Evolutionary conservation across 2,329 filamentous ascomycete genomes (phyloP).

Genomic region (Chaetomium globosum): DNA sequence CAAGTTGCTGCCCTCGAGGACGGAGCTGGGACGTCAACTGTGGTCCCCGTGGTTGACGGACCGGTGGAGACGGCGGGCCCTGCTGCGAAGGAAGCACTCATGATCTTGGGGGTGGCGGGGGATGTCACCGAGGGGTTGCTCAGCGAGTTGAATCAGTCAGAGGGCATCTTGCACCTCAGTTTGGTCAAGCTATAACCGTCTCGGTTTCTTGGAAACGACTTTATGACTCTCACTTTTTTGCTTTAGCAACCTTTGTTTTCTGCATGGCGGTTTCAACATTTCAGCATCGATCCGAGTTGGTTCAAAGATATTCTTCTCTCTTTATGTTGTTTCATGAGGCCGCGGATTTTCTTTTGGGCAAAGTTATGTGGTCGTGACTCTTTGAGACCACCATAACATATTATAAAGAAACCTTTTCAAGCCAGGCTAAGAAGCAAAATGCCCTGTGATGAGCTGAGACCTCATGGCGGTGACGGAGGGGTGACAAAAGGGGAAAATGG

Average conservation of each 20-base stretch:
- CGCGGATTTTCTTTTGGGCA: background rate
- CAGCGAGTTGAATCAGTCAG: conserved; percentile 51
- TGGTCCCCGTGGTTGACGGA: conserved; percentile 33
- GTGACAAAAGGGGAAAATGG: background rate
- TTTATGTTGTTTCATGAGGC: background rate
- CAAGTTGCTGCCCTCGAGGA: conserved; percentile 63
- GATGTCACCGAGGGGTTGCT: conserved; percentile 61
- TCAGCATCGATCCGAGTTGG: background rate
- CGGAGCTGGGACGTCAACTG: conserved; percentile 18
- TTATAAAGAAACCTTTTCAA: background rate
- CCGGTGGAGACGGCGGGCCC: conserved; percentile 36
- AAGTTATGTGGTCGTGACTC: background rate
- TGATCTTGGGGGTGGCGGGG: conserved; percentile 76
- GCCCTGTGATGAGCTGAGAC: background rate
- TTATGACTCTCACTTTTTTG: background rate
- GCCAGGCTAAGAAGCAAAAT: background rate
- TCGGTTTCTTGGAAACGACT: background rate
- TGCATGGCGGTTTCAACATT: background rate
- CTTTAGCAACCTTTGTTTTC: background rate
- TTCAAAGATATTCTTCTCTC: background rate
- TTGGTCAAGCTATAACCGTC: conserved; percentile 49
- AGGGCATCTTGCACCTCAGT: conserved; percentile 60
- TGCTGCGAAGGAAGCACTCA: conserved; percentile 68
- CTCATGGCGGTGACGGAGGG: background rate
- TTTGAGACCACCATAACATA: background rate